Evolutionary conservation across 2,329 filamentous ascomycete genomes (phyloP).

Genomic region (Didymella glomerata): DNA sequence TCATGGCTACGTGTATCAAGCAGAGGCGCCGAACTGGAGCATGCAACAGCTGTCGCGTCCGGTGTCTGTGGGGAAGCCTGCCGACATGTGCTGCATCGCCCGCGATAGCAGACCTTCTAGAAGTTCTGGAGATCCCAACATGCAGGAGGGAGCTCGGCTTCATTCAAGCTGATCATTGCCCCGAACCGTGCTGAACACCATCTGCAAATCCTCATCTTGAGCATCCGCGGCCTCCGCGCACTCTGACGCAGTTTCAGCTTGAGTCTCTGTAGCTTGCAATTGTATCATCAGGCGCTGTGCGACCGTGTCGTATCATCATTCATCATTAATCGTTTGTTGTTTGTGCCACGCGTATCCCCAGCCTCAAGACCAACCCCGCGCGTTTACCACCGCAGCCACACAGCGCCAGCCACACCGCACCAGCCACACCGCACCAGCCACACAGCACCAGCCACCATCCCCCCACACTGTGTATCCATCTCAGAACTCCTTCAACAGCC

Average conservation of each 20-base stretch:
- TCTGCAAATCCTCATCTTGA: conserved; percentile 18
- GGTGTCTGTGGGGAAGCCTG: conserved; percentile 5
- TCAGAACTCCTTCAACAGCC: conserved; percentile 36
- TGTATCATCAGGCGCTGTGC: background rate
- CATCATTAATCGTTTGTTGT: conserved; percentile 6
- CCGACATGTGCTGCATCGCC: background rate
- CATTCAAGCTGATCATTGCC: conserved; percentile 7
- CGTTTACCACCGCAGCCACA: background rate
- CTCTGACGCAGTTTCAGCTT: background rate
- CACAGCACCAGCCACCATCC: background rate
- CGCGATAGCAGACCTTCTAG: background rate
- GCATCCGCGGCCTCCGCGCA: conserved; percentile 5
- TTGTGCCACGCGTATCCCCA: conserved; percentile 8
- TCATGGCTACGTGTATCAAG: background rate
- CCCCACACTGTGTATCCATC: background rate
- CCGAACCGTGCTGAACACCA: conserved; percentile 13
- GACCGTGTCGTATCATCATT: conserved; percentile 11
- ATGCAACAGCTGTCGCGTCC: background rate
- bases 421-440: no score
- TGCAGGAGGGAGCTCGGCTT: background rate
- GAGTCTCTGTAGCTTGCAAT: background rate
- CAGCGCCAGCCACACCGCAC: no score
- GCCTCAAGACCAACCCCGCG: conserved; percentile 3
- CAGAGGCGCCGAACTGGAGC: background rate
- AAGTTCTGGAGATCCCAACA: background rate